Conservation (phyloP, 129 eudicot genomes). For the Artemisia argyi region DNA sequence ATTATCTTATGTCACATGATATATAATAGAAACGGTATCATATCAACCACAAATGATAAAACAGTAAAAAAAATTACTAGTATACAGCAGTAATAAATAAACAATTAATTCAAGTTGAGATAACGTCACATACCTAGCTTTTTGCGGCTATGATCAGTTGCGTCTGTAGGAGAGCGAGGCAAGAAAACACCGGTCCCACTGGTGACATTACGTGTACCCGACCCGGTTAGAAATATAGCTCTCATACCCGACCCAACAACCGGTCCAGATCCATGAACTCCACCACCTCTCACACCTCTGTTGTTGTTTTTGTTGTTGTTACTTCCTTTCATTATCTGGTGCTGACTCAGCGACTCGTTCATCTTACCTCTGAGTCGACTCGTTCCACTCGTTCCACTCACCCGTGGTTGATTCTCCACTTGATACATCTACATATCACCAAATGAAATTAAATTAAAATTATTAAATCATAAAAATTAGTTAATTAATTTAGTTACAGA, state of each 20-base stretch:
- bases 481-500: neutral
- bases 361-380: constrained; percentile 13
- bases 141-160: constrained; percentile 42
- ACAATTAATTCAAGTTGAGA: neutral
- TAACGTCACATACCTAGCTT: constrained; percentile 47
- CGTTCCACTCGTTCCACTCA: constrained; percentile 1
- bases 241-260: constrained; percentile 63
- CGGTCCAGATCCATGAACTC: constrained; percentile 21
- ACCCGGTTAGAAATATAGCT: constrained; percentile 57
- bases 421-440: constrained; percentile 33
- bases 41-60: no score
- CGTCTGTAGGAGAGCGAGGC: constrained; percentile 39
- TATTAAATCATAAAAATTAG: no score
- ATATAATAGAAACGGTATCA: no score
- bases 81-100: no score
- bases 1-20: no score
- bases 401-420: constrained; percentile 41
- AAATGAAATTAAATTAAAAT: neutral
- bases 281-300: constrained; percentile 32
- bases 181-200: constrained; percentile 69
- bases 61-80: no score
- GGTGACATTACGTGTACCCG: constrained; percentile 44
- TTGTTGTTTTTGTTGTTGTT: constrained; percentile 23
- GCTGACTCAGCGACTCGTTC: constrained; percentile 42
- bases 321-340: neutral